These are phyloP conservation scores for Aspergillus terreus DNA, from an alignment of 2,329 filamentous ascomycete species.

Conservation along the genomic window DNA sequence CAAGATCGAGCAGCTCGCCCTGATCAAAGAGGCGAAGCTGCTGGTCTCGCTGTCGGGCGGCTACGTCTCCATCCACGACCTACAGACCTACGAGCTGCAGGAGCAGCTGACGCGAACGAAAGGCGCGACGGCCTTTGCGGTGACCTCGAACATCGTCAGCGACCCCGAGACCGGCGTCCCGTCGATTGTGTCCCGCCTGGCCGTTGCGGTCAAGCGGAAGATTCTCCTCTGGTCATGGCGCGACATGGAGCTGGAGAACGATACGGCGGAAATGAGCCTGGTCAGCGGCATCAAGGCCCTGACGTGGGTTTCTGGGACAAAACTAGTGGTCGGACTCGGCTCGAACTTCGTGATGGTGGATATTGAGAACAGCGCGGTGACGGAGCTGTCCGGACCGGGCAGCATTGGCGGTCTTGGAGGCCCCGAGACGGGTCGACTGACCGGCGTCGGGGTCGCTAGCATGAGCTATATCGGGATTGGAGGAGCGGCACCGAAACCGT, in stretches of 20 bases:
- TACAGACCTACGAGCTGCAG: constrained; percentile 76
- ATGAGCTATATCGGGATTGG: constrained; percentile 98
- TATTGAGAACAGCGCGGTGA: constrained; percentile 67
- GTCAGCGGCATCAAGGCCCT: constrained; percentile 81
- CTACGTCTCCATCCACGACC: constrained; percentile 83
- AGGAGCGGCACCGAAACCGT: constrained; percentile 83
- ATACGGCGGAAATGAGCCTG: constrained; percentile 72
- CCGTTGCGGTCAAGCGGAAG: constrained; percentile 88
- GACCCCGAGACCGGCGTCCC: constrained; percentile 83
- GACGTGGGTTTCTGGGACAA: constrained; percentile 86
- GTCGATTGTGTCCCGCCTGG: constrained; percentile 85
- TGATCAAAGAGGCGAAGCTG: constrained; percentile 91
- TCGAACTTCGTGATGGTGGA: constrained; percentile 88
- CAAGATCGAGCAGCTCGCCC: constrained; percentile 86
- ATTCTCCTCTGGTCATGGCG: constrained; percentile 93
- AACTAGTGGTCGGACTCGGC: constrained; percentile 84
- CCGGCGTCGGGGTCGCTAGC: constrained; percentile 74
- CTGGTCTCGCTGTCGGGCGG: constrained; percentile 89
- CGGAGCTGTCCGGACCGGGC: constrained; percentile 75
- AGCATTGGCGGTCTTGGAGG: constrained; percentile 63
- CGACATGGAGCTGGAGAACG: constrained; percentile 76
- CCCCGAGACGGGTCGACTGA: constrained; percentile 70
- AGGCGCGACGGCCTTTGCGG: constrained; percentile 84
- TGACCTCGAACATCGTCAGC: constrained; percentile 93
- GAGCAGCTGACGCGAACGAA: constrained; percentile 79